Base-by-base conservation (phyloP, 345 rosid species). In the Populus nigra region DNA sequence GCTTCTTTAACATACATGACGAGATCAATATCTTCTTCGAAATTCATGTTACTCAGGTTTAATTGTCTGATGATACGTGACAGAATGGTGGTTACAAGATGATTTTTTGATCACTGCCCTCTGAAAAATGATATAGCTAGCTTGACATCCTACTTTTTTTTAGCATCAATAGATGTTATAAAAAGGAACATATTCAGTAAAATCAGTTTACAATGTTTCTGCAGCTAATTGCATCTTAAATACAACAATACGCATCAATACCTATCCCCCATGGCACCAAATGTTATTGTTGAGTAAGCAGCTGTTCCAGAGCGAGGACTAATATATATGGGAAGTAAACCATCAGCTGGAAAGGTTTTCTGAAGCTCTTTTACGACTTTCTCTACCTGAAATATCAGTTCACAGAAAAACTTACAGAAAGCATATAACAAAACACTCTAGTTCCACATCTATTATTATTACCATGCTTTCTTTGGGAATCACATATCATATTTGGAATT, bases 221-320 rank as follows among this genome's bases (percentile, higher is more conserved):
- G n/a, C 23, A 39, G 55, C 27, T 12, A 33, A 61, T 25, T 49
- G 29, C 71, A 69, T 62, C 35, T 47, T 69, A 49, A 74, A 67
- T 45, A 45, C 16, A 12, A 45, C 17, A 47, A 47, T 15, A 69
- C 33, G 17, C 47, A 5, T 47, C 43, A 57, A 74, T 85, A 96
- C 99, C 99, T 93, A 79, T 96, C 99, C 75, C 99, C 98, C 99
- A 93, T 96, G 76, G 99, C 98, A 84, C 99, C 99, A 83, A 93
- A 96, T 73, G 99, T 96, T 68, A 92, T 91, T 53, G 92, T 81
- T 2, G 98, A 85, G 86, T 85, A 85, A 4, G 99, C 81, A 65
- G 90, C 79, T 22, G 82, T 76, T 65, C 85, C 97, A 31, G 80
- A 87, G 2, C 85, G 77, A 41, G 97, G 97, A 86, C 79, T 84